phyloP scores from a whole-genome alignment of 352 stramenopile species.

The Phytophthora brassicae region DNA sequence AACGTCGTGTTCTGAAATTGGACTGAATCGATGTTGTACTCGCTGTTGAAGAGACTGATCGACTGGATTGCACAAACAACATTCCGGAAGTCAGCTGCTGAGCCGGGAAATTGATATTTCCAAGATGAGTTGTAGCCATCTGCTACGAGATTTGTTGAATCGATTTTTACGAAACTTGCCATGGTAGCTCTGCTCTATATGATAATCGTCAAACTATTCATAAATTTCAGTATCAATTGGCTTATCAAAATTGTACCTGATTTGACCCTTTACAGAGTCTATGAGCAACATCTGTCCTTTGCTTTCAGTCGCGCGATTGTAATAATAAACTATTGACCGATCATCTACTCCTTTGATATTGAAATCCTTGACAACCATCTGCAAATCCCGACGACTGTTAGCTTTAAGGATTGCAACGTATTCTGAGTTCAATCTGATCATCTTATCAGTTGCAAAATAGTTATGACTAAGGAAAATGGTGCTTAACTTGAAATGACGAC shows the following conservation, averaged over 20 bases:
- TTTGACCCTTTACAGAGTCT: constrained; percentile 13
- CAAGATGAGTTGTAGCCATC: neutral
- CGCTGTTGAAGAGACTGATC: neutral
- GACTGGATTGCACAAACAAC: neutral
- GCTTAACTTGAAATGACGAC: neutral
- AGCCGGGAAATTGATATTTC: neutral
- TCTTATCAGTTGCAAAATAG: constrained; percentile 4
- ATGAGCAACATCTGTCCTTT: constrained; percentile 18
- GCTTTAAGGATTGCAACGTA: neutral
- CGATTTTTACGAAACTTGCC: neutral
- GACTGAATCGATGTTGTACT: constrained; percentile 4
- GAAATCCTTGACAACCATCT: neutral
- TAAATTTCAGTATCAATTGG: neutral
- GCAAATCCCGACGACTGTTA: neutral
- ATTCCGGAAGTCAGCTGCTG: neutral
- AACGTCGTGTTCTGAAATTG: constrained; percentile 3
- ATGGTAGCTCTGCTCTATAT: neutral
- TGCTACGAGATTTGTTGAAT: neutral
- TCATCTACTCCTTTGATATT: neutral
- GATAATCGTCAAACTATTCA: neutral
- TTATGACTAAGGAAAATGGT: constrained; percentile 5
- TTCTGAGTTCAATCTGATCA: neutral
- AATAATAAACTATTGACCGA: constrained; percentile 2
- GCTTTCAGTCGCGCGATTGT: constrained; percentile 4
- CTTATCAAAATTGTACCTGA: constrained; percentile 5